These are phyloP conservation scores for Pichia sp. DNA, from an alignment of 1,139 yeast genomes.

Conservation along the genomic window DNA sequence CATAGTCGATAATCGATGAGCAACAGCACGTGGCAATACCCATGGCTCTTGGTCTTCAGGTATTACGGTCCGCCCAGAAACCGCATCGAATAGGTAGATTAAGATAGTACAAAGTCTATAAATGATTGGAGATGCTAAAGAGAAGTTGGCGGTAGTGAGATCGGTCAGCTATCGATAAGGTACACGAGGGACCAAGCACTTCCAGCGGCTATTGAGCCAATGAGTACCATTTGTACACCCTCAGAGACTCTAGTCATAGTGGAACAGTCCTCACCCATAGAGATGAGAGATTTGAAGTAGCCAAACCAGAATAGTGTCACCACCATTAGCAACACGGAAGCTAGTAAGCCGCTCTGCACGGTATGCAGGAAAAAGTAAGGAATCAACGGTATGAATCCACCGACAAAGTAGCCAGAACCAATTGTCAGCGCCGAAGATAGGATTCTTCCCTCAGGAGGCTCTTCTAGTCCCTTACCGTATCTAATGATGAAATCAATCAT, in stretches of 20 bases:
- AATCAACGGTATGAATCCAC: conserved; percentile 73
- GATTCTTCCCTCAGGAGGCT: conserved; percentile 75
- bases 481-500: conserved; percentile 68
- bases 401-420: conserved; percentile 67
- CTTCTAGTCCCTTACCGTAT: conserved; percentile 70
- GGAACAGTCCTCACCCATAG: conserved; percentile 75
- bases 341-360: conserved; percentile 69
- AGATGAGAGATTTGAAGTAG: conserved; percentile 70
- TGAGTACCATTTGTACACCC: conserved; percentile 86
- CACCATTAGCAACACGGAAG: conserved; percentile 76
- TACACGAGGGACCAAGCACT: conserved; percentile 93
- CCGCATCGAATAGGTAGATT: too few relatives aligned
- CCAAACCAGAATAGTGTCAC: conserved; percentile 86
- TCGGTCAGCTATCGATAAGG: conserved; percentile 47
- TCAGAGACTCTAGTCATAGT: conserved; percentile 55
- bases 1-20: too few relatives aligned
- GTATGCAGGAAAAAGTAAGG: conserved; percentile 71
- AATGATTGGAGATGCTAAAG: too few relatives aligned
- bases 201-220: conserved; percentile 95
- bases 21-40: too few relatives aligned
- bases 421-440: conserved; percentile 70
- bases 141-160: too few relatives aligned
- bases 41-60: too few relatives aligned
- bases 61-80: too few relatives aligned
- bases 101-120: too few relatives aligned